Conservation (phyloP, 805 yeast species). For the Metschnikowia cerradonensis region DNA sequence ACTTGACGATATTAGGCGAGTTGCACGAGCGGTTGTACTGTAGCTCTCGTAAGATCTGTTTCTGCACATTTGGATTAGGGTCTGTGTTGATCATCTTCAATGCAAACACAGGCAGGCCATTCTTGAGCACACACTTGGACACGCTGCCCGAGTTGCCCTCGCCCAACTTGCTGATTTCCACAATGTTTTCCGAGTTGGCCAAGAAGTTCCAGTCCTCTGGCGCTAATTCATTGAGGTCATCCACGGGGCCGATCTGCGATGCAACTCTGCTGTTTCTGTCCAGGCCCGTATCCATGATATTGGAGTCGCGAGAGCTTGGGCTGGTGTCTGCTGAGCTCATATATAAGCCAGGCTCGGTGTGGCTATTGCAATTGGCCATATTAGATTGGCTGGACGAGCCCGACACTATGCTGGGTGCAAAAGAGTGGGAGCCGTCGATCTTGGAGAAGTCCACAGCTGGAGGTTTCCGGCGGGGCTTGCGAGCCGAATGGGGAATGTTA, state of each 20-base stretch:
- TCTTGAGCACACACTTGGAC: conserved; percentile 62
- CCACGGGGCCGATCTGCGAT: background rate
- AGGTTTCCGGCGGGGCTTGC: conserved; percentile 30
- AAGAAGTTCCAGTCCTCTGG: conserved; percentile 72
- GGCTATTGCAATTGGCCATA: conserved; percentile 6
- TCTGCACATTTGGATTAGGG: conserved; percentile 82
- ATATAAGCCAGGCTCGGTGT: background rate
- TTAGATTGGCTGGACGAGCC: conserved; percentile 2
- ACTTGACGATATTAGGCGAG: conserved; percentile 82
- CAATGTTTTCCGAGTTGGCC: conserved; percentile 56
- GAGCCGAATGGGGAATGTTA: conserved; percentile 9
- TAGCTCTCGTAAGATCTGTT: conserved; percentile 85
- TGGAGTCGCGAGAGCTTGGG: conserved; percentile 8
- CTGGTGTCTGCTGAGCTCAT: conserved; percentile 3
- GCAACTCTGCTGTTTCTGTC: background rate
- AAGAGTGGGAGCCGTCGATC: conserved; percentile 26
- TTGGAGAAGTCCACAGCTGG: conserved; percentile 41
- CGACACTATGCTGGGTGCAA: conserved; percentile 10
- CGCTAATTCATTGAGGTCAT: conserved; percentile 50
- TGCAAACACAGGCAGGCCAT: conserved; percentile 71
- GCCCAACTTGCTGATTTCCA: conserved; percentile 70
- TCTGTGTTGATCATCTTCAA: conserved; percentile 69
- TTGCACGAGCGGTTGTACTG: conserved; percentile 81
- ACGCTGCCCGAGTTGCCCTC: conserved; percentile 96
- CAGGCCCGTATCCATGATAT: background rate